A percentile compares a stretch with the other conserved stretches of the same genome.
These are phyloP conservation scores for Colletotrichum scovillei DNA, from an alignment of 2,329 filamentous ascomycete species.

Conservation along the genomic window DNA sequence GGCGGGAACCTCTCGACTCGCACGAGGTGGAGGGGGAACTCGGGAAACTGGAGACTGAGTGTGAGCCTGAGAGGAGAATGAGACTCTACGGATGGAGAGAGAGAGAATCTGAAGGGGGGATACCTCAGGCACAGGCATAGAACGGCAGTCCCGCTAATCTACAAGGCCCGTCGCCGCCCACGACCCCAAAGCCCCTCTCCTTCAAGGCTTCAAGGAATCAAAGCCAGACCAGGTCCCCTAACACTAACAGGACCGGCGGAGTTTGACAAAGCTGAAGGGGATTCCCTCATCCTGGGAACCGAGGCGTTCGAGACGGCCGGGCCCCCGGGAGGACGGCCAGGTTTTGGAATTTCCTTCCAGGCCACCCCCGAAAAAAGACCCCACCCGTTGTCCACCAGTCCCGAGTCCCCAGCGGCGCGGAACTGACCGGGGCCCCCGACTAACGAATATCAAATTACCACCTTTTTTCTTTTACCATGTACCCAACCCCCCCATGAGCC, in stretches of 20 bases:
- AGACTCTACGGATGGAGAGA: no score
- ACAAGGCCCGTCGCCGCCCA: constrained; percentile 34
- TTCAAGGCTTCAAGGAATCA: not conserved
- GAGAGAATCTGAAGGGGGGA: not conserved
- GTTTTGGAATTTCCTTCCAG: not conserved
- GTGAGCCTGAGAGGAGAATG: not conserved
- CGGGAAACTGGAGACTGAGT: not conserved
- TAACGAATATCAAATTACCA: not conserved
- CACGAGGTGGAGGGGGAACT: not conserved
- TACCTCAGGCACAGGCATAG: not conserved
- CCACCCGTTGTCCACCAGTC: not conserved
- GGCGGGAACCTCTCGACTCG: not conserved
- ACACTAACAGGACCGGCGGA: no score
- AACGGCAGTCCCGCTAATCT: constrained; percentile 33
- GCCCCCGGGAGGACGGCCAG: not conserved
- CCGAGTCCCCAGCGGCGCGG: not conserved
- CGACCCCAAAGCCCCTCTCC: not conserved
- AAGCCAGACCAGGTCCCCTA: not conserved
- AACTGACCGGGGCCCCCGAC: not conserved
- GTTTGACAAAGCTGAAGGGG: not conserved
- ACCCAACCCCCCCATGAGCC: not conserved
- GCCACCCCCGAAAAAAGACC: not conserved
- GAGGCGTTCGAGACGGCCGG: not conserved
- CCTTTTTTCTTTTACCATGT: not conserved
- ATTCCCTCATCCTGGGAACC: not conserved